Evolutionary conservation across 2,329 filamentous ascomycete species (phyloP).

Genomic region (Nakataea oryzae): DNA sequence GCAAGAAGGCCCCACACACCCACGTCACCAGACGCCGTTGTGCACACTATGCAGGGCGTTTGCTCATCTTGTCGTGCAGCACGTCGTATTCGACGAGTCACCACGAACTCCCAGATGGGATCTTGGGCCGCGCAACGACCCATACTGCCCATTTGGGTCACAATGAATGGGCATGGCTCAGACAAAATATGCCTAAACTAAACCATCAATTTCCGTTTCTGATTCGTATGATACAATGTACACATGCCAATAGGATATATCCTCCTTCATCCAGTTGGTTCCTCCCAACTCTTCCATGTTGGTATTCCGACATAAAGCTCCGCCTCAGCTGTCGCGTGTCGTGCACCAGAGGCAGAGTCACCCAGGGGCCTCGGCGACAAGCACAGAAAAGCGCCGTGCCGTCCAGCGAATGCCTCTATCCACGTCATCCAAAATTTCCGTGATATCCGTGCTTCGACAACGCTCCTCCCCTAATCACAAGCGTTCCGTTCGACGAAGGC

Average conservation of each 20-base stretch:
- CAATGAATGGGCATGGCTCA: neutral
- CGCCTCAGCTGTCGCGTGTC: neutral
- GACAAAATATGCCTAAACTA: too few species aligned
- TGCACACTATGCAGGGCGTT: too few species aligned
- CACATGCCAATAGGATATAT: slow-evolving; percentile 1
- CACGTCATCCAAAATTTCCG: neutral
- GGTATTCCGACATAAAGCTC: neutral
- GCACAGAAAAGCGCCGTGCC: neutral
- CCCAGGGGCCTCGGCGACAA: neutral
- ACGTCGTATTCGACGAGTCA: neutral
- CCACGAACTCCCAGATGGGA: neutral
- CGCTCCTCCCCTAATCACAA: neutral
- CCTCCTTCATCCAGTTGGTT: neutral
- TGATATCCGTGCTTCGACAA: neutral
- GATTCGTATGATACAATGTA: slow-evolving; percentile 1
- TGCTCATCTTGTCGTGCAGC: too few species aligned
- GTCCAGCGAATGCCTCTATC: neutral
- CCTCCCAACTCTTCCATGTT: neutral
- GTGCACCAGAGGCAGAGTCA: neutral
- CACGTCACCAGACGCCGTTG: neutral
- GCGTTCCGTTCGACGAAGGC: neutral
- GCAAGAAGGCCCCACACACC: neutral
- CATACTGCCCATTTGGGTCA: neutral
- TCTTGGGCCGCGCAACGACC: too few species aligned
- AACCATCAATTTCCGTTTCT: slow-evolving; percentile 1